These are phyloP conservation scores for Schoenoplectus triqueter DNA, from an alignment of 202 grass and related monocot genomes.

Conservation along the genomic window DNA sequence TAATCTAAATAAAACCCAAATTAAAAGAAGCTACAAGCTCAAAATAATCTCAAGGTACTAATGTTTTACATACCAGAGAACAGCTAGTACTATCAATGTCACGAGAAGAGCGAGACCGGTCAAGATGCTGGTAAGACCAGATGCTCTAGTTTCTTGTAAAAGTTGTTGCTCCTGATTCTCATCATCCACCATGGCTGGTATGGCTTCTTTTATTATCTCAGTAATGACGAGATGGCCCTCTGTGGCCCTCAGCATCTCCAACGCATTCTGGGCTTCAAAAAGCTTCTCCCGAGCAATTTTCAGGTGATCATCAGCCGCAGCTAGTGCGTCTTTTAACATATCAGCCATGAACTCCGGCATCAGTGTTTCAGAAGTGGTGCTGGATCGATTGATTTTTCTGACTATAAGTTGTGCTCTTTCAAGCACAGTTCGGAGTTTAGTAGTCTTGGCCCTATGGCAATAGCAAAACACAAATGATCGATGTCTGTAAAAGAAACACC, in stretches of 20 bases:
- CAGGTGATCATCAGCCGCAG: neutral
- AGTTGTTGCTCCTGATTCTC: neutral
- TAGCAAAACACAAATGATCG: too few species aligned
- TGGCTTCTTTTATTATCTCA: neutral
- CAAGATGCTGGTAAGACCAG: neutral
- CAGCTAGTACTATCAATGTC: neutral
- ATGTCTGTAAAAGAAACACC: too few species aligned
- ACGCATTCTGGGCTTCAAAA: neutral
- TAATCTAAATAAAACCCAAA: neutral
- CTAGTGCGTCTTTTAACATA: neutral
- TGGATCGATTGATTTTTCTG: too few species aligned
- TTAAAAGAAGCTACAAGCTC: neutral
- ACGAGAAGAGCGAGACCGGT: neutral
- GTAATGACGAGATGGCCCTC: neutral
- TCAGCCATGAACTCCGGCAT: neutral
- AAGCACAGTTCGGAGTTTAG: too few species aligned
- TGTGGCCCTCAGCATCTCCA: neutral
- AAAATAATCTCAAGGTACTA: neutral
- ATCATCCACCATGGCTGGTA: neutral
- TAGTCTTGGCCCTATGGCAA: too few species aligned
- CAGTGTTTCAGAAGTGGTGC: neutral
- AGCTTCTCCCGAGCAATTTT: slow-evolving; percentile 12
- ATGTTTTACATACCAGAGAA: neutral
- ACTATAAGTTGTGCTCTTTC: too few species aligned
- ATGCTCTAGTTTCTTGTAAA: neutral